Evolutionary conservation across 225 moss, liverwort and hornwort genomes (phyloP).

Genomic region (Pseudisothecium myosuroides): DNA sequence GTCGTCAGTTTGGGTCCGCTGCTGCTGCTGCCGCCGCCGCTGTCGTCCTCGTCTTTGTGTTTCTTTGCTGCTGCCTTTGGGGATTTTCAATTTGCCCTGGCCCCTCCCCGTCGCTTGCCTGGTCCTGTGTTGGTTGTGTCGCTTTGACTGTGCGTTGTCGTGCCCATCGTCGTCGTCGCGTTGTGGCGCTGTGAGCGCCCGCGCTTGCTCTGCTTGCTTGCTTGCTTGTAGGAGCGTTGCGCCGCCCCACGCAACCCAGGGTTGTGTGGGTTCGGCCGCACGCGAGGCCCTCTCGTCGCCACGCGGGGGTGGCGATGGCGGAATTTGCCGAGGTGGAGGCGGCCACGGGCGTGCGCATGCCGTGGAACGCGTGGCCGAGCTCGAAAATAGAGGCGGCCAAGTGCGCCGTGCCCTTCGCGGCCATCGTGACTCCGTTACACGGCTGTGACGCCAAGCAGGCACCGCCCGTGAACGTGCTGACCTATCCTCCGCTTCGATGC

Average conservation of each 20-base stretch:
- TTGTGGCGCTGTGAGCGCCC: background rate
- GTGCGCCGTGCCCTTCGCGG: constrained; percentile 80
- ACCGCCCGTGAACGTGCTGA: constrained; percentile 35
- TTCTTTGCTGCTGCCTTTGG: background rate
- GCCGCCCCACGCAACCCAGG: background rate
- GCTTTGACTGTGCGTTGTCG: background rate
- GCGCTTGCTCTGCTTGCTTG: background rate
- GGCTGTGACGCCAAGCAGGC: constrained; percentile 16
- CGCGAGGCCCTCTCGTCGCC: constrained; percentile 7
- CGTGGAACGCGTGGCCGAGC: constrained; percentile 94
- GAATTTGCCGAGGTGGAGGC: constrained; percentile 81
- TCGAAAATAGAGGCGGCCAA: constrained; percentile 83
- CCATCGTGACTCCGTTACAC: constrained; percentile 78
- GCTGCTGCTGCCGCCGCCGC: background rate
- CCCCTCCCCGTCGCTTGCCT: background rate
- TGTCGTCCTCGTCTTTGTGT: background rate
- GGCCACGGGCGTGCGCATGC: constrained; percentile 80
- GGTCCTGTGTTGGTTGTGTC: background rate
- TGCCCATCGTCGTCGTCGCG: background rate
- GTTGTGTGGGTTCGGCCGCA: background rate
- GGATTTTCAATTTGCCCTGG: background rate
- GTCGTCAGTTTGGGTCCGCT: background rate
- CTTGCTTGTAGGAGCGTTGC: background rate
- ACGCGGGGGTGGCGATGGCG: constrained; percentile 56
- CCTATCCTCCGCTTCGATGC: constrained; percentile 78